Evolutionary conservation across 768 basidiomycete genomes (phyloP).

Genomic region (Trametes sanguinea): DNA sequence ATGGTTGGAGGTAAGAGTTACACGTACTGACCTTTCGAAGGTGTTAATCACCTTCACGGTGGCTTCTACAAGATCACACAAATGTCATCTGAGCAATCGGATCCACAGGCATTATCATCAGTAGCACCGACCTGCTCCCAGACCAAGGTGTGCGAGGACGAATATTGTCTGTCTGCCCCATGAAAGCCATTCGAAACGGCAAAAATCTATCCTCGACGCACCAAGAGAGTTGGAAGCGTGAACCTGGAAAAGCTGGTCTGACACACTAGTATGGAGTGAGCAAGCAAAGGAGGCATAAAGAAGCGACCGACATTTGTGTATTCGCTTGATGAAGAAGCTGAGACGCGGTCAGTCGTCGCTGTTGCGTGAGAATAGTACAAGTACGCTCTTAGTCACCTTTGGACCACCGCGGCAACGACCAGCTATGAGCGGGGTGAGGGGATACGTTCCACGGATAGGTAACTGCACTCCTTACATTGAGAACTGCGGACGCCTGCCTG

Average conservation of each 20-base stretch:
- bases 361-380: too few species aligned
- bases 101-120: too few species aligned
- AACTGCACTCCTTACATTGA: conserved; percentile 7
- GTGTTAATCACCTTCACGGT: conserved; percentile 16
- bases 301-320: conserved; percentile 10
- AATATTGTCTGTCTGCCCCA: conserved; percentile 1
- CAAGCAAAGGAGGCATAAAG: too few species aligned
- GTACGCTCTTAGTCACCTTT: not conserved
- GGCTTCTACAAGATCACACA: conserved; percentile 4
- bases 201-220: not conserved
- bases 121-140: conserved; percentile 14
- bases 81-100: too few species aligned
- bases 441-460: too few species aligned
- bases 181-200: not conserved
- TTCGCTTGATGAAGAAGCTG: conserved; percentile 23
- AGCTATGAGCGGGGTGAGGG: not conserved
- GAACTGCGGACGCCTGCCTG: conserved; percentile 6
- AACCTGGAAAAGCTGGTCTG: conserved; percentile 13
- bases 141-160: conserved; percentile 16
- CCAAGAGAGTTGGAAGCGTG: conserved; percentile 14
- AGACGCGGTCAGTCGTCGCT: not conserved
- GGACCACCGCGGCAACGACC: conserved; percentile 15
- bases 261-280: conserved; percentile 10
- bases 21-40: conserved; percentile 8
- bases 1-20: too few species aligned